Evolutionary conservation across 2,329 filamentous ascomycete genomes (phyloP).

Genomic region (Ceratocystis diversiconidia): DNA sequence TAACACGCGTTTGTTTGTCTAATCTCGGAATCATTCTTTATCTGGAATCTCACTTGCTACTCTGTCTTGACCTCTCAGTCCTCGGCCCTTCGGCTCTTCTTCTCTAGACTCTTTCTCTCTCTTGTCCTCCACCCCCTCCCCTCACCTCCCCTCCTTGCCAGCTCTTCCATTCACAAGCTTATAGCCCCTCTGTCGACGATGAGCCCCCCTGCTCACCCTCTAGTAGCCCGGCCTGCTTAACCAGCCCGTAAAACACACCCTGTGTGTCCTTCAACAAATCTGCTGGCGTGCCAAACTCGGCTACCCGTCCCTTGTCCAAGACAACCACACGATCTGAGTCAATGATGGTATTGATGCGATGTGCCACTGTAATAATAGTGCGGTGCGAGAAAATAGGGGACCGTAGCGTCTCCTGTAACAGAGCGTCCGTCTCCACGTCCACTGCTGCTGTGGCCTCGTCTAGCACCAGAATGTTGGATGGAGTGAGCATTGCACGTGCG

Average conservation of each 20-base stretch:
- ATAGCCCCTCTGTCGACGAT: not conserved
- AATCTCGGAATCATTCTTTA: not conserved
- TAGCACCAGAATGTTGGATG: conserved; percentile 90
- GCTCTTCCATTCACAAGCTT: not conserved
- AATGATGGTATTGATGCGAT: conserved; percentile 95
- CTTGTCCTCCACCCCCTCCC: not conserved
- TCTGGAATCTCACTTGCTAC: not conserved
- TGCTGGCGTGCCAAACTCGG: conserved; percentile 79
- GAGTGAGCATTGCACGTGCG: conserved; percentile 82
- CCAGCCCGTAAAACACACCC: conserved; percentile 76
- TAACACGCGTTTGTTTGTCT: not conserved
- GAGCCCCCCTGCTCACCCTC: conserved; percentile 22
- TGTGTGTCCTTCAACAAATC: conserved; percentile 59
- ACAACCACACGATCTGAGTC: conserved; percentile 83
- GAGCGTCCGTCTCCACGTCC: conserved; percentile 52
- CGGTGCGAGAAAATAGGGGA: conserved; percentile 65
- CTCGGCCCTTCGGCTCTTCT: not conserved
- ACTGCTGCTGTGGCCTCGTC: conserved; percentile 85
- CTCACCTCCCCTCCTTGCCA: not conserved
- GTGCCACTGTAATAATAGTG: conserved; percentile 96
- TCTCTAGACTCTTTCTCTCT: not conserved
- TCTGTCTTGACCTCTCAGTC: not conserved
- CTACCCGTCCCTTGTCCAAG: conserved; percentile 76
- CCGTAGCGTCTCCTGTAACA: conserved; percentile 50
- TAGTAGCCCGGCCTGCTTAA: conserved; percentile 73